Conservation (phyloP, 73 alveolate species). For the Effrenium voratum region DNA sequence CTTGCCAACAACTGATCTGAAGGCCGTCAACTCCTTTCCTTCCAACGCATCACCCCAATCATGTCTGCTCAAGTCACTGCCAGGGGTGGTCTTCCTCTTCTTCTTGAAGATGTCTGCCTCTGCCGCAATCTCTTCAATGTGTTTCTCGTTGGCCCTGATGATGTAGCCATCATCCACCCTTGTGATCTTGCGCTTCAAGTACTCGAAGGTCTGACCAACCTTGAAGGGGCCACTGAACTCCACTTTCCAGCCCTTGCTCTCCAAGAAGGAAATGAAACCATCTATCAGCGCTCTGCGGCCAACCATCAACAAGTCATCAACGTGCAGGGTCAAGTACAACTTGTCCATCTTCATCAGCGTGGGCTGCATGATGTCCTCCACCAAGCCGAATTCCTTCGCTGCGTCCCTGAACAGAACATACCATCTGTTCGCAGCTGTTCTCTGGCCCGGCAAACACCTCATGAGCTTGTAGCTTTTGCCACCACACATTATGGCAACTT, state of each 20-base stretch:
- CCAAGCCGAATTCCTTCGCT: neutral
- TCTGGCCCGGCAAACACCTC: neutral
- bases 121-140: neutral
- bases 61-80: neutral
- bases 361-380: neutral
- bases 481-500: neutral
- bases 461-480: neutral
- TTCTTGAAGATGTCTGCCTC: neutral
- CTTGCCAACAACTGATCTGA: neutral
- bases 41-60: neutral
- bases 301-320: neutral
- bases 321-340: neutral
- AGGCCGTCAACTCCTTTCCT: neutral
- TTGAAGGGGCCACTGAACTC: neutral
- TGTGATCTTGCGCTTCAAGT: neutral
- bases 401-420: neutral
- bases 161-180: neutral
- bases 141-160: neutral
- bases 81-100: neutral
- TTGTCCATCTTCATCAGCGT: neutral
- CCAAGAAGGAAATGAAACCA: no score
- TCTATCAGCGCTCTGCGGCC: neutral
- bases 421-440: constrained; percentile 17
- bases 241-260: neutral
- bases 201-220: neutral